Conservation (phyloP, 768 basidiomycete species). For the Saitozyma podzolica region DNA sequence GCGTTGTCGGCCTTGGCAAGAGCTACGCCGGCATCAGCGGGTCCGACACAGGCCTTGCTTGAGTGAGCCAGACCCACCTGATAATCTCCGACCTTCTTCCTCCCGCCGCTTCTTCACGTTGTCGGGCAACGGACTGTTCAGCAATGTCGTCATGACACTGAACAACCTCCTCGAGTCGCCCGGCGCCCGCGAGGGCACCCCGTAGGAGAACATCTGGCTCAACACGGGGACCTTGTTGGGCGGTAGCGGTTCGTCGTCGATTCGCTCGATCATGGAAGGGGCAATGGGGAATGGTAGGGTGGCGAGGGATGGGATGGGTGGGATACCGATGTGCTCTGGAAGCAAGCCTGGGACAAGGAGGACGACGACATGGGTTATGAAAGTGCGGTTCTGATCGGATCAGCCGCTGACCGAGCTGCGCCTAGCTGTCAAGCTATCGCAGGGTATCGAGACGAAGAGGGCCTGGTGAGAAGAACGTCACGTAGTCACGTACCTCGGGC, state of each 20-base stretch:
- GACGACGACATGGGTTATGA: constrained; percentile 74
- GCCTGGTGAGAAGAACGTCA: too few species aligned
- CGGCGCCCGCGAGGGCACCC: constrained; percentile 87
- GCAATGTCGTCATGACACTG: constrained; percentile 77
- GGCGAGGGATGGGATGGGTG: constrained; percentile 61
- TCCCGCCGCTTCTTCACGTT: constrained; percentile 55
- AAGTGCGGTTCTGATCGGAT: constrained; percentile 64
- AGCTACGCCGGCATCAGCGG: constrained; percentile 43
- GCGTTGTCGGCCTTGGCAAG: constrained; percentile 55
- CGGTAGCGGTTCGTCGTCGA: constrained; percentile 56
- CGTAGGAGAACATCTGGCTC: constrained; percentile 77
- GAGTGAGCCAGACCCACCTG: constrained; percentile 19
- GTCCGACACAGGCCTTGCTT: constrained; percentile 58
- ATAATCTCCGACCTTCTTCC: constrained; percentile 56
- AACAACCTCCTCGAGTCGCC: constrained; percentile 84
- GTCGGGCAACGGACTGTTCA: constrained; percentile 73
- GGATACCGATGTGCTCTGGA: constrained; percentile 65
- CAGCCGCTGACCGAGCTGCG: neutral
- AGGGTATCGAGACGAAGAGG: too few species aligned
- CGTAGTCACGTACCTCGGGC: constrained; percentile 67
- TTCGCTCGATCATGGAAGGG: constrained; percentile 50
- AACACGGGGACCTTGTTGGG: constrained; percentile 61
- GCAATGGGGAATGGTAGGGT: constrained; percentile 60
- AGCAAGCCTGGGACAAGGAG: constrained; percentile 86
- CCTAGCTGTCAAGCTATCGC: neutral